These are phyloP conservation scores for Geotrichum candidum DNA, from an alignment of 1,139 yeast genomes.

Conservation along the genomic window DNA sequence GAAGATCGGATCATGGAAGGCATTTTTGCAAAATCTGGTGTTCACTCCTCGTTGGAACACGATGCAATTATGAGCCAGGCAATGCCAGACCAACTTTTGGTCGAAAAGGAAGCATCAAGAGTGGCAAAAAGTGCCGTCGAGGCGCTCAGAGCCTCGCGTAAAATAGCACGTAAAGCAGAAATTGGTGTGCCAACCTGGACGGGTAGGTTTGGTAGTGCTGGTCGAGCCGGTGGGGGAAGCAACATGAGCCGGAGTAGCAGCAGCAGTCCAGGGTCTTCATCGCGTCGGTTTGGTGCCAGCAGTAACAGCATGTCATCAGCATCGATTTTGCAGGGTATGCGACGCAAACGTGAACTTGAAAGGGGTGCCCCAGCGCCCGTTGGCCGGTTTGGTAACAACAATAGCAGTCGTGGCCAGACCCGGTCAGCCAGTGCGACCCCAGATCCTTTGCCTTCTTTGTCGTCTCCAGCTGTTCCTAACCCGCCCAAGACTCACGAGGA, in stretches of 20 bases:
- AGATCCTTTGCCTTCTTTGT: neutral
- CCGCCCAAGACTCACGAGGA: slow-evolving; percentile 18
- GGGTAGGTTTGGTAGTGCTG: slow-evolving; percentile 84
- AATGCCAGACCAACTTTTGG: slow-evolving; percentile 47
- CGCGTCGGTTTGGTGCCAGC: slow-evolving; percentile 16
- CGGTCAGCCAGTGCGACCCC: neutral
- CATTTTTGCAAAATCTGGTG: slow-evolving; percentile 63
- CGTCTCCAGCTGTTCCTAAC: neutral
- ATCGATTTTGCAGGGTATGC: slow-evolving; percentile 27
- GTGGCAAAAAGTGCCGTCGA: slow-evolving; percentile 74
- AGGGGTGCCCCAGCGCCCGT: neutral
- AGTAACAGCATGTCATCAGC: slow-evolving; percentile 21
- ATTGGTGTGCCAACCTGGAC: slow-evolving; percentile 96
- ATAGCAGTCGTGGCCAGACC: neutral
- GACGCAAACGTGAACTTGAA: slow-evolving; percentile 30
- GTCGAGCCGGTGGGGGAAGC: slow-evolving; percentile 39
- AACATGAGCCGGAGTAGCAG: neutral
- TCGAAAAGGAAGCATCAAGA: slow-evolving; percentile 70
- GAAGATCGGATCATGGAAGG: slow-evolving; percentile 68
- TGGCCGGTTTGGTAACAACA: neutral
- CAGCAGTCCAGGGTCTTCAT: neutral
- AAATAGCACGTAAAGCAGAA: slow-evolving; percentile 53
- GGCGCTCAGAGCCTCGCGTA: slow-evolving; percentile 64
- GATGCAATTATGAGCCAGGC: slow-evolving; percentile 66
- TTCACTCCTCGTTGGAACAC: slow-evolving; percentile 71